Conservation (phyloP, 441 rosid genomes). For the Gossypium schwendimanii region DNA sequence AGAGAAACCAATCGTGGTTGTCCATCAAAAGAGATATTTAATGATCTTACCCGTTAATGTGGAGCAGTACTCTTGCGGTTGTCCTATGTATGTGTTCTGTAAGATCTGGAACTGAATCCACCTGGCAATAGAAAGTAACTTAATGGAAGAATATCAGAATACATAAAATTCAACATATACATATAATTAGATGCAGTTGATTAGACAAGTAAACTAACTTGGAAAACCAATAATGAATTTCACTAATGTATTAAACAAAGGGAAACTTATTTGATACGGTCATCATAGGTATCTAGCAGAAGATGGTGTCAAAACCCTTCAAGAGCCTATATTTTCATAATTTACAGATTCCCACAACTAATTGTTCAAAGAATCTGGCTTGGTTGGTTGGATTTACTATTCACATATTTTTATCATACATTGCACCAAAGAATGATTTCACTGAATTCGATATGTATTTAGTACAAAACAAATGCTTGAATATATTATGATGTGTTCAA, state of each 20-base stretch:
- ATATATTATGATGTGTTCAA: background rate
- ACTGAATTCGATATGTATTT: too few relatives aligned
- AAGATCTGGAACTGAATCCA: conserved; percentile 82
- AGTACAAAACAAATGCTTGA: background rate
- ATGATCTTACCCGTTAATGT: conserved; percentile 71
- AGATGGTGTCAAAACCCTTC: background rate
- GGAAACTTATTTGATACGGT: background rate
- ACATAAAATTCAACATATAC: background rate
- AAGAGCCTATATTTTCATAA: background rate
- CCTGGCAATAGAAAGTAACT: conserved; percentile 40
- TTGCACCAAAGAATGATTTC: too few relatives aligned
- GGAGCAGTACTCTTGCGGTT: conserved; percentile 83
- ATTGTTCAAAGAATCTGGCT: too few relatives aligned
- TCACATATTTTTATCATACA: too few relatives aligned
- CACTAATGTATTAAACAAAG: background rate
- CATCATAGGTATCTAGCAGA: background rate
- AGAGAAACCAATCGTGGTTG: too few relatives aligned
- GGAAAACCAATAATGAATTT: background rate
- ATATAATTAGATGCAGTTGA: background rate
- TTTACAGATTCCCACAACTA: too few relatives aligned
- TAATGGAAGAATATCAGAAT: background rate
- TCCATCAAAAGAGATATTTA: background rate
- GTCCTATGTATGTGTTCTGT: conserved; percentile 69
- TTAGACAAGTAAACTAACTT: background rate
- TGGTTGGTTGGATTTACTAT: too few relatives aligned